Conservation (phyloP, 179 eudicot species). For the Heliamphora pulchella region DNA sequence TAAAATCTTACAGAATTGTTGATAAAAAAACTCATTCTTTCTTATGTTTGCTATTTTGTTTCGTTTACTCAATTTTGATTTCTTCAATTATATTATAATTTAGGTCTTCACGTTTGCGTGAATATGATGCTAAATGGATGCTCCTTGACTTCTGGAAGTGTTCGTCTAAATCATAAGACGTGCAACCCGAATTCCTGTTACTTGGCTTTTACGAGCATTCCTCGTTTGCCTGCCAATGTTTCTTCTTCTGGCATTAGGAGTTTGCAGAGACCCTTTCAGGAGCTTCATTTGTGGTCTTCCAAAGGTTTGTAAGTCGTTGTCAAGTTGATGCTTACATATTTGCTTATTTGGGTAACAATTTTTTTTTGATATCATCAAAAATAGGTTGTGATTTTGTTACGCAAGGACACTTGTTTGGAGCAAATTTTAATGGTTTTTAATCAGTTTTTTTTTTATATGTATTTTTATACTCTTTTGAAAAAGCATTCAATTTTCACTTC, state of each 20-base stretch:
- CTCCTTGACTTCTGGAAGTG: constrained; percentile 29
- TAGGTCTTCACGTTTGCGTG: constrained; percentile 3
- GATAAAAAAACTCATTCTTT: background rate
- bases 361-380: too few species aligned
- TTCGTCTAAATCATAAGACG: constrained; percentile 22
- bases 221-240: constrained; percentile 21
- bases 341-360: too few species aligned
- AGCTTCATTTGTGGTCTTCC: constrained; percentile 11
- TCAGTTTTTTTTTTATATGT: too few species aligned
- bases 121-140: constrained; percentile 52
- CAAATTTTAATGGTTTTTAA: too few species aligned
- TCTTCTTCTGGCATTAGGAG: constrained; percentile 24
- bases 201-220: constrained; percentile 17
- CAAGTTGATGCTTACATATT: too few species aligned
- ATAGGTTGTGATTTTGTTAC: too few species aligned
- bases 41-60: background rate
- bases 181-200: constrained; percentile 23
- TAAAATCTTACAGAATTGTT: too few species aligned
- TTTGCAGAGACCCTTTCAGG: constrained; percentile 23
- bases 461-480: too few species aligned
- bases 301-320: too few species aligned
- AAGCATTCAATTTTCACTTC: too few species aligned
- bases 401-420: too few species aligned
- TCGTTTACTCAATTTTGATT: background rate
- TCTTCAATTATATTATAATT: background rate